Evolutionary conservation across 768 basidiomycete genomes (phyloP), one percentile per base, ranked within the genome.

Genomic region (Hygrophoropsis aurantiaca): DNA sequence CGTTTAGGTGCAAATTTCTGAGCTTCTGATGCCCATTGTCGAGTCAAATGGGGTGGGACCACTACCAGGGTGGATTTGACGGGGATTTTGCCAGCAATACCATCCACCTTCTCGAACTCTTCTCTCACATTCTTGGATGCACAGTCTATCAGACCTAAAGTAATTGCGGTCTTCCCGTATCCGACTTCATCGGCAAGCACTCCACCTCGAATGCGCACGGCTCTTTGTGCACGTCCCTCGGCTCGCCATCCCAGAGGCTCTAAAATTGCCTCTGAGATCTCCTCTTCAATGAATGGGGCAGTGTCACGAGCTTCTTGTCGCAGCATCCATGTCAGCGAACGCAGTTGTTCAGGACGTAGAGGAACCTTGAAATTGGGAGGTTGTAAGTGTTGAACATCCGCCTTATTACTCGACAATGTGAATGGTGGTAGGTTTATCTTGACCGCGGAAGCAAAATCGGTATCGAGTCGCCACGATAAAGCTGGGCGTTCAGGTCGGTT

Each of bases 111-210:
- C 23, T 74, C 63, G 52, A 86, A 81, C 52, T 88, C 86, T 50
- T 77, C 71, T 45, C 71, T 66, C 40, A 85, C 79, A 15, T 67
- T 66, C 54, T 80, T 75, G 16, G 72, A 67, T 18, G 83, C 74
- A 58, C 85, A 84, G 58, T 92, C 88, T 52, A 97, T 86, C 49
- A 97, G 76, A 16, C 87, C 94, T 23, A 97, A 77, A 2, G 91
- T 93, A 54, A 97, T 94, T 18, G 93, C 94, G 0, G 94, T 97
- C 71, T 97, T 97, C 15, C 94, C 94, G 59, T 97, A 97, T 42
- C 94, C 94, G 50, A 97, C 94, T 70, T 94, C 87, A 58, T 97
- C 94, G 11, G 94, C 94, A 37, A 97, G 80, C 40, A 97, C 94
- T 10, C 94, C 94, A 15, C 94, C 94, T 45, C 89, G 78, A 34